Evolutionary conservation across 441 rosid genomes (phyloP).

Genomic region (Kokia cookei): DNA sequence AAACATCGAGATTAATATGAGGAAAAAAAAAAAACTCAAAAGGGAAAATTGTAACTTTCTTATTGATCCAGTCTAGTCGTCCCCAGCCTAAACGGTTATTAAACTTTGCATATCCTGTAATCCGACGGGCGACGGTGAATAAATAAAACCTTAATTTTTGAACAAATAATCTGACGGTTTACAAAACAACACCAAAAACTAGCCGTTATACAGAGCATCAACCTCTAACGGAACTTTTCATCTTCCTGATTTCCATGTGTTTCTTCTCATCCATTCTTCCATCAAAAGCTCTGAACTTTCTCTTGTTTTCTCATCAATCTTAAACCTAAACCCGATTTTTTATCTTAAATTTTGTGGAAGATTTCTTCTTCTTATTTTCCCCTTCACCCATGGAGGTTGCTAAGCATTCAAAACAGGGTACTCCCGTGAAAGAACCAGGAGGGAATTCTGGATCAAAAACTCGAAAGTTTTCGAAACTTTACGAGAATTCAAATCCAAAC

Average conservation of each 20-base stretch:
- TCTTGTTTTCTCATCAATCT: conserved; percentile 5
- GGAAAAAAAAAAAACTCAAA: too few relatives aligned
- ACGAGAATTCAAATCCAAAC: conserved; percentile 79
- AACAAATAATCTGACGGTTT: conserved; percentile 23
- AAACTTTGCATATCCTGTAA: background rate
- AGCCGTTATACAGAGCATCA: conserved; percentile 90
- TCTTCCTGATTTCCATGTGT: conserved; percentile 11
- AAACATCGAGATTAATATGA: too few relatives aligned
- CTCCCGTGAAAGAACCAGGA: conserved; percentile 52
- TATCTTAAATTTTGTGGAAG: background rate
- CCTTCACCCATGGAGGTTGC: conserved; percentile 35
- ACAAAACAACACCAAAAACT: conserved; percentile 24
- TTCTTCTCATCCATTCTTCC: conserved; percentile 7
- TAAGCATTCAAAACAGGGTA: conserved; percentile 29
- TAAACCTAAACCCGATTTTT: background rate
- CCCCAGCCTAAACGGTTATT: too few relatives aligned
- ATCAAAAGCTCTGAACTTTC: conserved; percentile 7
- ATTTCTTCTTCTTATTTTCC: background rate
- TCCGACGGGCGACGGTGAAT: conserved; percentile 36
- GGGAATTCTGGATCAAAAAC: conserved; percentile 22
- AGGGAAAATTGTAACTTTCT: too few relatives aligned
- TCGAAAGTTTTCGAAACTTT: conserved; percentile 20
- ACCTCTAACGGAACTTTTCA: conserved; percentile 39
- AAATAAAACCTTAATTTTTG: conserved; percentile 1
- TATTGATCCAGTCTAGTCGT: too few relatives aligned